phyloP scores from a whole-genome alignment of 1,139 yeast genomes.

The Suhomyces yuchorum region DNA sequence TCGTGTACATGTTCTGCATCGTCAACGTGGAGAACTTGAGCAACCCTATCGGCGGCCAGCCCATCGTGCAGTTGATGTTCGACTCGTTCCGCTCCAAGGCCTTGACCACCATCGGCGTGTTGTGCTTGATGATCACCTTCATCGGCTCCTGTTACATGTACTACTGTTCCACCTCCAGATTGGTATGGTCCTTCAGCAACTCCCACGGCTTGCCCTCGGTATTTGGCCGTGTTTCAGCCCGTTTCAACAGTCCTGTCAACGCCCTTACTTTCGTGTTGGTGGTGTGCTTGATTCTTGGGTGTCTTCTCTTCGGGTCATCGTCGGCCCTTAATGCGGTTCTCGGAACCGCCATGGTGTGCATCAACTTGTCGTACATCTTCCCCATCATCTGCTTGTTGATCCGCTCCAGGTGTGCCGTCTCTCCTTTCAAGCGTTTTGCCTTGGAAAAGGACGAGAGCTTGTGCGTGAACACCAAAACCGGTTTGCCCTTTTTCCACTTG shows the following conservation, averaged over 20 bases:
- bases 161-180: conserved; percentile 28
- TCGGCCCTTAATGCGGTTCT: conserved; percentile 32
- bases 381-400: conserved; percentile 29
- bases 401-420: conserved; percentile 20
- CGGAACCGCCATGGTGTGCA: conserved; percentile 34
- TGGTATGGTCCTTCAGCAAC: conserved; percentile 33
- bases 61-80: conserved; percentile 31
- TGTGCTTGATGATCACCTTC: conserved; percentile 25
- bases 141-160: conserved; percentile 18
- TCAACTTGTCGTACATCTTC: conserved; percentile 31
- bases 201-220: conserved; percentile 29
- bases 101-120: conserved; percentile 29
- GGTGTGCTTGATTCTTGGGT: conserved; percentile 24
- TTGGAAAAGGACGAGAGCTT: conserved; percentile 16
- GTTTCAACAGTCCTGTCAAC: conserved; percentile 28
- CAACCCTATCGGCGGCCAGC: conserved; percentile 32
- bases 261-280: conserved; percentile 24
- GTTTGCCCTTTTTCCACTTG: conserved; percentile 27
- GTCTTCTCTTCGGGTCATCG: conserved; percentile 28
- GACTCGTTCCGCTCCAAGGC: conserved; percentile 29
- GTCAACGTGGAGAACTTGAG: conserved; percentile 18
- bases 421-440: conserved; percentile 17
- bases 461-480: conserved; percentile 15
- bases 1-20: conserved; percentile 32
- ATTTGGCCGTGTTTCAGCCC: conserved; percentile 24